phyloP scores from a whole-genome alignment of 2,329 filamentous ascomycete species.

The Colletotrichum tropicale region DNA sequence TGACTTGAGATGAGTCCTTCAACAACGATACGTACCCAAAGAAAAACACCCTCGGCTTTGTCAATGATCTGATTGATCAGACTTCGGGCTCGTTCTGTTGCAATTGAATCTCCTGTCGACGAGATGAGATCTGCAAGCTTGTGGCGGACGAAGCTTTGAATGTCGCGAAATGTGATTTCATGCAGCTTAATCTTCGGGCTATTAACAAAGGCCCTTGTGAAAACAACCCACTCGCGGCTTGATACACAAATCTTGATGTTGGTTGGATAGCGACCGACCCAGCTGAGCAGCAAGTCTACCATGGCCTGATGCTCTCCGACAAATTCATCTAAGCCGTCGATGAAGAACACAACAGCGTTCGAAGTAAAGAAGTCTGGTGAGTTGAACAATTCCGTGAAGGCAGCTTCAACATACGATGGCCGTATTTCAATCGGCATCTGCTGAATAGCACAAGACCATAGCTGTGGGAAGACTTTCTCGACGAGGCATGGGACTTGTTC shows the following conservation, averaged over 20 bases:
- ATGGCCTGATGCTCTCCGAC: background rate
- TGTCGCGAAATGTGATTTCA: background rate
- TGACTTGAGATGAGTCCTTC: background rate
- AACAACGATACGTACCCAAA: background rate
- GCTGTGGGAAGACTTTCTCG: background rate
- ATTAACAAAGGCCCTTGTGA: background rate
- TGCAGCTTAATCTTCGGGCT: background rate
- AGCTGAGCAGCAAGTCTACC: background rate
- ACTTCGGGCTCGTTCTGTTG: background rate
- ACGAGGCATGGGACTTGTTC: background rate
- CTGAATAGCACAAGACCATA: background rate
- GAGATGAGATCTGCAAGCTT: background rate
- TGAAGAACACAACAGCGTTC: background rate
- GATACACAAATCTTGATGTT: background rate
- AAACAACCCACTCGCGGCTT: background rate
- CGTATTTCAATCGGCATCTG: background rate
- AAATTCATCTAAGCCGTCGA: constrained; percentile 4
- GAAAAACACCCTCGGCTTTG: background rate
- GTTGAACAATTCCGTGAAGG: background rate
- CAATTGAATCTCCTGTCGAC: background rate
- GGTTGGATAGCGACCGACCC: background rate
- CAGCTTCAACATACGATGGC: background rate
- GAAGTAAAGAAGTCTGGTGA: background rate
- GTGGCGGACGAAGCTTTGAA: background rate
- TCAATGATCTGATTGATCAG: background rate